Base-by-base conservation (phyloP, 1,284 basidiomycete species). In the Malassezia equina region DNA sequence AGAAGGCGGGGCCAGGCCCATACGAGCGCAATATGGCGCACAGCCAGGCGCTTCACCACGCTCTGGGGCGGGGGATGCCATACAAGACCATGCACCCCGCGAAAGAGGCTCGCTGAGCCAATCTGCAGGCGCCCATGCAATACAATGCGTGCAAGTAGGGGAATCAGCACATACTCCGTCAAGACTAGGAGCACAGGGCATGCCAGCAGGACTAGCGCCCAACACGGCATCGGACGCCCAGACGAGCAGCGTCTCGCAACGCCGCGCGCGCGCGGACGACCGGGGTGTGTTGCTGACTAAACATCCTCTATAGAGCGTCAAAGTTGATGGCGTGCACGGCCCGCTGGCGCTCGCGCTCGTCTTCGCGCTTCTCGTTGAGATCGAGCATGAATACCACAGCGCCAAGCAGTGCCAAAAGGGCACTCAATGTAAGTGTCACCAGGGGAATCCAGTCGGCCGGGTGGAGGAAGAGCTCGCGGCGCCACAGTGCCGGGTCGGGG, bases 361-460 rank as follows among this genome's bases (percentile, higher is more conserved):
- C 91, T 72, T 93, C 90, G 60, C 86, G 80, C 86, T 90, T 71
- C 76, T 98, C 93, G 65, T 86, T 87, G 65, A 91, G 71, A 78
- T 94, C 89, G 65, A 98, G 75, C 49, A 88, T 83, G 40, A 90
- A 80, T 45, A 95, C 90, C 44, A 95, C 85, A 15, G 83, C 77
- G 0, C 84, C 88, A 40, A 99, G 78, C 32, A 88, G 71, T 1
- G 83, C 67, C 40, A 86, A 88, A 2, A 86, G 83, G 1, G 81
- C 83, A 2, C 90, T 78, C 0, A 95, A 83, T 0, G 86, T 88
- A 36, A 90, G 76, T 3, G 86, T 90, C 11, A 99, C 94, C 87
- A 86, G 93, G 1, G 90, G 89, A 61, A 96, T 89, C 91, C 93
- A 98, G 65, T 91, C 87, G 13, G 91, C 93, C 1, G 93, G 93